Evolutionary conservation across 257 asterid genomes (phyloP).

Genomic region (Ligustrum vulgare): DNA sequence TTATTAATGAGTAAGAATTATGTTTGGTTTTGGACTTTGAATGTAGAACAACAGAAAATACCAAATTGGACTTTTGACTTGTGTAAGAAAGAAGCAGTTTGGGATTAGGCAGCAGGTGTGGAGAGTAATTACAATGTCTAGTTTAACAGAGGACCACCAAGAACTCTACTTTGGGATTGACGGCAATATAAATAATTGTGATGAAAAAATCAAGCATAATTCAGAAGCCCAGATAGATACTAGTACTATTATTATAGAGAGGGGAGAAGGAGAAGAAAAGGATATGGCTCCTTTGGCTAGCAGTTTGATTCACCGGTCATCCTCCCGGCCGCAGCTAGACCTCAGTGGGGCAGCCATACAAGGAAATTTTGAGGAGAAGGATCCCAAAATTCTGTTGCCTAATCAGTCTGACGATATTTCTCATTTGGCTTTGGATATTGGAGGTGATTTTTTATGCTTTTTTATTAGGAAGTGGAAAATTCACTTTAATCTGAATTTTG

Average conservation of each 20-base stretch:
- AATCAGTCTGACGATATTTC: conserved; percentile 98
- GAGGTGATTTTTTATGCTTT: conserved; percentile 55
- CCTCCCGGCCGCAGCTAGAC: conserved; percentile 91
- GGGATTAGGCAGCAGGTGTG: conserved; percentile 42
- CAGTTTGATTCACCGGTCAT: conserved; percentile 69
- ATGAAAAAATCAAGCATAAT: conserved; percentile 22
- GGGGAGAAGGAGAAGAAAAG: conserved; percentile 41
- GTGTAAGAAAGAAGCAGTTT: conserved; percentile 30
- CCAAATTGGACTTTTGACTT: conserved; percentile 39
- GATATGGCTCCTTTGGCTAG: conserved; percentile 68
- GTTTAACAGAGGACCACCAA: conserved; percentile 64
- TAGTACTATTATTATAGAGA: conserved; percentile 21
- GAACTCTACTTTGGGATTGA: conserved; percentile 52
- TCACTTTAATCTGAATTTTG: background rate
- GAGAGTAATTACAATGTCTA: conserved; percentile 50
- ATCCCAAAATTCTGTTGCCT: conserved; percentile 89
- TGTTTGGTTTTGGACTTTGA: conserved; percentile 31
- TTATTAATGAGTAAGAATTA: background rate
- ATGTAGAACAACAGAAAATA: conserved; percentile 31
- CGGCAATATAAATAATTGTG: conserved; percentile 46
- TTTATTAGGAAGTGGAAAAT: background rate
- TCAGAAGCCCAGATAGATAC: conserved; percentile 25
- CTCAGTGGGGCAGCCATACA: conserved; percentile 95
- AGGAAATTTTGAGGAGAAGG: conserved; percentile 91
- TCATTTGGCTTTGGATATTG: conserved; percentile 96